A percentile compares a stretch with the other conserved stretches of the same genome.
phyloP scores from a whole-genome alignment of 2,329 filamentous ascomycete genomes.

The Xylariaceae sp. region DNA sequence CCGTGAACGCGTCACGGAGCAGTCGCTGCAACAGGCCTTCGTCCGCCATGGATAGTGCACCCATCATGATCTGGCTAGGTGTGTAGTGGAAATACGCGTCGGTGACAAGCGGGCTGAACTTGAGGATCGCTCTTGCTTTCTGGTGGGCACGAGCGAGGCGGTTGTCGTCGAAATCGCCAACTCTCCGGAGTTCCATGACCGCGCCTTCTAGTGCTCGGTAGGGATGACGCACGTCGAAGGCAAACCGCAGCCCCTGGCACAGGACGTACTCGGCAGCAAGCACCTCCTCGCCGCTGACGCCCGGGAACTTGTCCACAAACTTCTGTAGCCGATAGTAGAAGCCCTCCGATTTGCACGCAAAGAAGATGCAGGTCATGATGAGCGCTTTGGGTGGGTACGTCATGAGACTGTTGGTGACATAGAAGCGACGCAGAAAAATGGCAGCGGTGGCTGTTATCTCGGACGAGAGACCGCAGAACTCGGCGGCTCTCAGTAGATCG shows the following conservation, averaged over 20 bases:
- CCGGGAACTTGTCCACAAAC: constrained; percentile 66
- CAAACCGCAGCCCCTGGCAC: constrained; percentile 87
- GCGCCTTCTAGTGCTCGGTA: constrained; percentile 83
- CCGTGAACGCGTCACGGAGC: constrained; percentile 37
- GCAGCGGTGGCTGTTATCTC: constrained; percentile 68
- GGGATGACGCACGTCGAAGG: constrained; percentile 87
- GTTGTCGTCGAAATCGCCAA: constrained; percentile 54
- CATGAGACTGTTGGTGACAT: constrained; percentile 92
- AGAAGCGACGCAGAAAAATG: constrained; percentile 89
- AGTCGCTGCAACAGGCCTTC: constrained; percentile 50
- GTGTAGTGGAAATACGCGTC: constrained; percentile 98
- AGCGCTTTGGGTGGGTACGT: constrained; percentile 90
- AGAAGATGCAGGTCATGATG: constrained; percentile 84
- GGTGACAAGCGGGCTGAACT: constrained; percentile 76
- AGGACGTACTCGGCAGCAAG: constrained; percentile 89
- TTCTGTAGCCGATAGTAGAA: constrained; percentile 60
- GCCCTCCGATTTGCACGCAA: constrained; percentile 89
- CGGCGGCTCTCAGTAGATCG: constrained; percentile 51
- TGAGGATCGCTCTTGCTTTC: constrained; percentile 67
- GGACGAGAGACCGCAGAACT: constrained; percentile 47
- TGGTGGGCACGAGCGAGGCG: constrained; percentile 59
- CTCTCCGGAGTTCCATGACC: constrained; percentile 71
- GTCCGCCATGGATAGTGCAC: constrained; percentile 72
- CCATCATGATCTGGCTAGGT: constrained; percentile 88
- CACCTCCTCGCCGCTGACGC: constrained; percentile 72